Conservation (phyloP, 805 yeast species). For the Saccharomycopsis sp. region DNA sequence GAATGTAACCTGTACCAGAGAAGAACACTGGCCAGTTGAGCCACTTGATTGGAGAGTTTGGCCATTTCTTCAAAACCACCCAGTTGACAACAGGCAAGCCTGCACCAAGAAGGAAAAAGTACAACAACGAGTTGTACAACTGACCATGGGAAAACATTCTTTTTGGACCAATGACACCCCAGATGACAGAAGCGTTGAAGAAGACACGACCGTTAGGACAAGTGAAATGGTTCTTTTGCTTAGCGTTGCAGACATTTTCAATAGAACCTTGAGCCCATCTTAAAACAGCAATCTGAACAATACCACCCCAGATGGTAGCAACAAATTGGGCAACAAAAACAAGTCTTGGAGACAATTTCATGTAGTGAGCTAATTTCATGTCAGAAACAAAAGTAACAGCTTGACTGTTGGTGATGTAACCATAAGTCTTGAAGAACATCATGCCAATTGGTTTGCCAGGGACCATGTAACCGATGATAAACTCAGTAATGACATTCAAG, state of each 20-base stretch:
- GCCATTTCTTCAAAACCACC: slow-evolving; percentile 30
- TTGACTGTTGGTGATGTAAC: slow-evolving; percentile 44
- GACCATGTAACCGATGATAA: slow-evolving; percentile 53
- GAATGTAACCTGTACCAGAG: slow-evolving; percentile 42
- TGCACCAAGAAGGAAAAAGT: slow-evolving; percentile 54
- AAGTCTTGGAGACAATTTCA: slow-evolving; percentile 53
- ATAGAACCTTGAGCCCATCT: slow-evolving; percentile 33
- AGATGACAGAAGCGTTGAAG: slow-evolving; percentile 47
- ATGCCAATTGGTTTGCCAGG: slow-evolving; percentile 56
- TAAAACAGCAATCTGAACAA: slow-evolving; percentile 35
- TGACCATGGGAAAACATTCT: slow-evolving; percentile 42
- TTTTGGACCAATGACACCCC: slow-evolving; percentile 61
- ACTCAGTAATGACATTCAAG: slow-evolving; percentile 51
- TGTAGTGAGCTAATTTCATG: slow-evolving; percentile 55
- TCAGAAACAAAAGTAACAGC: slow-evolving; percentile 46
- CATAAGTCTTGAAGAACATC: slow-evolving; percentile 53
- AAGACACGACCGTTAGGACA: slow-evolving; percentile 39
- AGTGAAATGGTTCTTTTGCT: slow-evolving; percentile 37
- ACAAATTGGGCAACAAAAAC: slow-evolving; percentile 43
- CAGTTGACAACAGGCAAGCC: slow-evolving; percentile 34
- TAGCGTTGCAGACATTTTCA: slow-evolving; percentile 34
- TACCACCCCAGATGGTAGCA: slow-evolving; percentile 36
- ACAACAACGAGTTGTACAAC: slow-evolving; percentile 43
- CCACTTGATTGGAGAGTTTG: slow-evolving; percentile 31
- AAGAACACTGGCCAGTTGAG: slow-evolving; percentile 59